Conservation (phyloP, 106 monocot genomes). For the Narthecium ossifragum region DNA sequence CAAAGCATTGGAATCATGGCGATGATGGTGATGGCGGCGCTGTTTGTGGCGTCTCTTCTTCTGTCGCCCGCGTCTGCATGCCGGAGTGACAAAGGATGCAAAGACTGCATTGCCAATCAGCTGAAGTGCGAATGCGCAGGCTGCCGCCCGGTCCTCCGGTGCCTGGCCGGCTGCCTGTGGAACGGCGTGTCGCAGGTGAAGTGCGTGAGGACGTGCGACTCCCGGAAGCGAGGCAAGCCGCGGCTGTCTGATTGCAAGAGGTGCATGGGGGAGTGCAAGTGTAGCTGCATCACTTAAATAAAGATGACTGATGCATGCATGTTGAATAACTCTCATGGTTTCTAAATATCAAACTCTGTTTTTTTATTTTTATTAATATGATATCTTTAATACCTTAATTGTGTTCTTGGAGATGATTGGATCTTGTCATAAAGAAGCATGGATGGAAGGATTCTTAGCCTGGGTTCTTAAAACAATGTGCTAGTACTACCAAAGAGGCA, state of each 20-base stretch:
- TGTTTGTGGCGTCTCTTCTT: neutral
- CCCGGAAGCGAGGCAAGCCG: neutral
- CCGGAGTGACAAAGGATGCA: neutral
- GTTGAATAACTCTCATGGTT: too few relatives aligned
- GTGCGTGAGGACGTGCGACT: slow-evolving; percentile 12
- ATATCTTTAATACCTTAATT: too few relatives aligned
- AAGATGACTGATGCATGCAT: too few relatives aligned
- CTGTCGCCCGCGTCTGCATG: neutral
- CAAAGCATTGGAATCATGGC: too few relatives aligned
- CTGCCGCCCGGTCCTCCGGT: slow-evolving; percentile 14
- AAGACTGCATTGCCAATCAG: slow-evolving; percentile 1
- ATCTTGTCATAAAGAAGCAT: too few relatives aligned
- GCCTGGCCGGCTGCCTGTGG: slow-evolving; percentile 19
- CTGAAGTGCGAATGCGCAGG: slow-evolving; percentile 6
- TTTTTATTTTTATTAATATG: too few relatives aligned
- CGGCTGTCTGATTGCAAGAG: slow-evolving; percentile 1
- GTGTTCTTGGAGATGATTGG: too few relatives aligned
- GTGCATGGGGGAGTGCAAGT: slow-evolving; percentile 18
- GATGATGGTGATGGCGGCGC: too few relatives aligned
- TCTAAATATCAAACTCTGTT: too few relatives aligned
- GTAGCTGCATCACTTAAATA: slow-evolving; percentile 20
- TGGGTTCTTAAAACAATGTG: too few relatives aligned
- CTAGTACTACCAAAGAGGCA: too few relatives aligned
- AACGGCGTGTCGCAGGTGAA: slow-evolving; percentile 6
- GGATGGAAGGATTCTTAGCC: too few relatives aligned